Evolutionary conservation across 306 rosid species (phyloP), one percentile per base, ranked within the genome.

Genomic region (Vicia faba): DNA sequence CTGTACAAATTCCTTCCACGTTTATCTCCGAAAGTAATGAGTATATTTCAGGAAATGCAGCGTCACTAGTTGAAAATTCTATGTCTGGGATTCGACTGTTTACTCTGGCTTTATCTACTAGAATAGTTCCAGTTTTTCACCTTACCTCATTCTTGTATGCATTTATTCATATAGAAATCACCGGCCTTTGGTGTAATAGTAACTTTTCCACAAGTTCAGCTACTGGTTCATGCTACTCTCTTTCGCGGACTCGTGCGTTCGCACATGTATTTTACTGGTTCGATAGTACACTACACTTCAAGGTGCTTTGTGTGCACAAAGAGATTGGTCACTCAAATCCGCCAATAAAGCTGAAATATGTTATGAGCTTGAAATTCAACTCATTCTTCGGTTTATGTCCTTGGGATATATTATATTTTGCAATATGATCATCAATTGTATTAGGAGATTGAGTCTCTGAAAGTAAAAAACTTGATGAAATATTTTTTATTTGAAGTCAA

Each of bases 1-100:
- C 33, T 93, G 54, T 93, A 88, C 50, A 93, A 93, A 66, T 93
- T 75, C 83, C 96, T 93, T 60, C 98, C 98, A 15, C 84, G 88
- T 64, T 78, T 89, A 74, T 93, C 98, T 18, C 98, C 96, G 0
- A 83, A 64, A 76, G 97, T 93, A 84, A 54, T 88, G 15, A 84
- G 81, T 71, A 73, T 93, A 70, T 84, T 93, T 79, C 87, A 13
- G 56, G 93, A 87, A 85, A 84, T 87, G 96, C 75, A 81, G 77
- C 93, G 98, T 48, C 97, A 89, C 92, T 93, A 86, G 86, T 77
- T 39, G 57, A 28, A 11, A 54, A 36, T 13, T 68, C 67, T 31
- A 20, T 44, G 57, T 19, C 68, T 43, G 68, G 71, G 71, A 64
- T 50, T 69, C 44, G n/a, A 45, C 40, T 41, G 26, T 36, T 40